Percentiles rank a stretch among this genome's conserved stretches.
These are phyloP conservation scores for Saitozyma sp. DNA, from an alignment of 768 basidiomycete genomes.

Conservation along the genomic window DNA sequence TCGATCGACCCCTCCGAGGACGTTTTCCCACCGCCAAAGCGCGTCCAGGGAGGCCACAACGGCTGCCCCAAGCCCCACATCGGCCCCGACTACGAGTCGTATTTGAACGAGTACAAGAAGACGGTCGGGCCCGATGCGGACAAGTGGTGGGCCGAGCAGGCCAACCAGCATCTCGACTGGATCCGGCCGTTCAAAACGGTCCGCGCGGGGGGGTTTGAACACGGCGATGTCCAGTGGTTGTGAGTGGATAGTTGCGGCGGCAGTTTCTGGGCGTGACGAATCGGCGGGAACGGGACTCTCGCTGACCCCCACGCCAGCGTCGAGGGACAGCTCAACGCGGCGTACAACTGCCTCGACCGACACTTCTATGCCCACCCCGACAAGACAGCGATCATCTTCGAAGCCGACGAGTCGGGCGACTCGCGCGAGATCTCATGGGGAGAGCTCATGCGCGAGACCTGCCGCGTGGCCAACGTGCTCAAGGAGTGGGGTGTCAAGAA, in stretches of 20 bases:
- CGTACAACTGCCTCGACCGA: constrained; percentile 97
- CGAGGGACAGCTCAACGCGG: constrained; percentile 85
- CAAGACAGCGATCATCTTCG: constrained; percentile 92
- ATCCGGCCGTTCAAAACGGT: constrained; percentile 86
- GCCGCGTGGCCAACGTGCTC: constrained; percentile 84
- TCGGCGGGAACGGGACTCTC: not conserved
- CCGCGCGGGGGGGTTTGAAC: constrained; percentile 74
- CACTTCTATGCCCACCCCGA: constrained; percentile 90
- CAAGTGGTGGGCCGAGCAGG: constrained; percentile 80
- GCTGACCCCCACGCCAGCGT: constrained; percentile 56
- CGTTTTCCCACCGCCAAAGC: constrained; percentile 73
- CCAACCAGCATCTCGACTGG: constrained; percentile 78
- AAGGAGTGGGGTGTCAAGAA: constrained; percentile 86
- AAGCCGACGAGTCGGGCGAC: constrained; percentile 88
- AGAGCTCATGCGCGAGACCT: constrained; percentile 87
- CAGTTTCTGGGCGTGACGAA: no score
- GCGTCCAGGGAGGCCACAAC: constrained; percentile 59
- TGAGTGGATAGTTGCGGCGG: constrained; percentile 25
- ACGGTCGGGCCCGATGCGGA: constrained; percentile 77
- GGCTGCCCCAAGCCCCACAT: constrained; percentile 72
- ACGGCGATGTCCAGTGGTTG: constrained; percentile 91
- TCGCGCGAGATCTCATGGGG: constrained; percentile 74
- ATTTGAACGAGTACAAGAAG: constrained; percentile 65
- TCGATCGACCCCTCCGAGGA: constrained; percentile 34
- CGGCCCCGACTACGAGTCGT: constrained; percentile 75